A percentile compares a stretch with the other conserved stretches of the same genome.
Evolutionary conservation across 352 stramenopile genomes (phyloP).

Genomic region (Phytophthora litchii): DNA sequence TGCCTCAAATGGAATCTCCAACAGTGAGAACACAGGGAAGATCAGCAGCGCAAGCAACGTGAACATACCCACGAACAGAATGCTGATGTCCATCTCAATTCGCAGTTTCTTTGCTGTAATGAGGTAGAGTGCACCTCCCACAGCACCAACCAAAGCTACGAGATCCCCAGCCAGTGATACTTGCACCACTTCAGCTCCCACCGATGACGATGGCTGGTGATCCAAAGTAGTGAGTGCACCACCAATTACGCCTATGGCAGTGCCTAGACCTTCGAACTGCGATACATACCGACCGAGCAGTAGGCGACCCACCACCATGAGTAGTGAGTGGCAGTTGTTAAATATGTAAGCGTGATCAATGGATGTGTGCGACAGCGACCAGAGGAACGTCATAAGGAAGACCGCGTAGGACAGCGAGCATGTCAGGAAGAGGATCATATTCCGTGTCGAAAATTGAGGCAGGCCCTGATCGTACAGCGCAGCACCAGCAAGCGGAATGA

Average conservation of each 20-base stretch:
- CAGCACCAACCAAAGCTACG: conserved; percentile 71
- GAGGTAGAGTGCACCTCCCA: conserved; percentile 79
- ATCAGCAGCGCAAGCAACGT: conserved; percentile 68
- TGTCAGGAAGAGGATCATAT: conserved; percentile 69
- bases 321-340: conserved; percentile 87
- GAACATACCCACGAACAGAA: conserved; percentile 74
- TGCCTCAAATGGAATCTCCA: conserved; percentile 71
- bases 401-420: conserved; percentile 76
- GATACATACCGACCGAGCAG: conserved; percentile 67
- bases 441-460: conserved; percentile 60
- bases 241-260: conserved; percentile 77
- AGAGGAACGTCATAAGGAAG: conserved; percentile 85
- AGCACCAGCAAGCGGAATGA: conserved; percentile 61
- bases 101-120: conserved; percentile 75
- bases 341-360: conserved; percentile 88
- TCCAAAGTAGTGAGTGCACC: conserved; percentile 79
- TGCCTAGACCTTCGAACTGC: conserved; percentile 78
- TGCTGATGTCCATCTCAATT: conserved; percentile 64
- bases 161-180: conserved; percentile 72
- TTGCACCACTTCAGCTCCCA: conserved; percentile 35
- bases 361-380: conserved; percentile 76
- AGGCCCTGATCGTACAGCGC: conserved; percentile 61
- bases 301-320: conserved; percentile 75
- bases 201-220: conserved; percentile 36
- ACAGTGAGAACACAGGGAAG: conserved; percentile 66